These are phyloP conservation scores for Candida dendrica DNA, from an alignment of 805 yeast genomes.

Conservation along the genomic window DNA sequence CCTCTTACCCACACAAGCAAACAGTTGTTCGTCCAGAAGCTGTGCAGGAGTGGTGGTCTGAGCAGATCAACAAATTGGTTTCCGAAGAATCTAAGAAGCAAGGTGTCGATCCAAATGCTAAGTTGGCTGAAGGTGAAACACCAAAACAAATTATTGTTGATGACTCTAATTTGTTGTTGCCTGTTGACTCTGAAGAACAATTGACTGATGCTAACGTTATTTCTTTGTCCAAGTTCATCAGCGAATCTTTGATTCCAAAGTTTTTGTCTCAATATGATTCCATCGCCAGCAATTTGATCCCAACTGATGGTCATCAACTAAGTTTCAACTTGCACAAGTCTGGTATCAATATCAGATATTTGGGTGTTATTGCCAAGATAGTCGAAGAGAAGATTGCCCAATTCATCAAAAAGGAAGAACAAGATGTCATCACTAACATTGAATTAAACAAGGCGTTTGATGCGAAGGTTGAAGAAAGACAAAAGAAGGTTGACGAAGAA, in stretches of 20 bases:
- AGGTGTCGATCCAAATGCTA: constrained; percentile 15
- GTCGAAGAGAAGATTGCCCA: constrained; percentile 21
- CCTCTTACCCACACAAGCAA: constrained; percentile 73
- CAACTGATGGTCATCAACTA: constrained; percentile 78
- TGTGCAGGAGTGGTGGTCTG: constrained; percentile 82
- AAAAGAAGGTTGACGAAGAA: constrained; percentile 10
- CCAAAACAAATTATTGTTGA: constrained; percentile 48
- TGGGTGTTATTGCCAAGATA: constrained; percentile 52
- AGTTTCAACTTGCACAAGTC: constrained; percentile 59
- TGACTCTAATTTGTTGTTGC: constrained; percentile 34
- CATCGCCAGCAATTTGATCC: constrained; percentile 39
- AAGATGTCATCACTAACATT: constrained; percentile 9
- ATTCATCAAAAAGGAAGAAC: constrained; percentile 20
- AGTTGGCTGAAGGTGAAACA: constrained; percentile 24
- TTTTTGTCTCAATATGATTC: constrained; percentile 45
- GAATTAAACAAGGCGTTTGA: constrained; percentile 13
- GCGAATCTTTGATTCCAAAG: constrained; percentile 51
- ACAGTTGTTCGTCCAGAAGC: constrained; percentile 80
- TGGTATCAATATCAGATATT: constrained; percentile 86
- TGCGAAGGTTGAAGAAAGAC: constrained; percentile 10
- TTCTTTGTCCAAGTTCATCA: constrained; percentile 60
- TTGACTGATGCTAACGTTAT: constrained; percentile 48
- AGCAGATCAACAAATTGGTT: constrained; percentile 41
- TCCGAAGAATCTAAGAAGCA: constrained; percentile 27
- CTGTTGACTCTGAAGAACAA: constrained; percentile 45